Conservation (phyloP, 169 alveolate genomes). For the Eimeria nieschulzi region DNA sequence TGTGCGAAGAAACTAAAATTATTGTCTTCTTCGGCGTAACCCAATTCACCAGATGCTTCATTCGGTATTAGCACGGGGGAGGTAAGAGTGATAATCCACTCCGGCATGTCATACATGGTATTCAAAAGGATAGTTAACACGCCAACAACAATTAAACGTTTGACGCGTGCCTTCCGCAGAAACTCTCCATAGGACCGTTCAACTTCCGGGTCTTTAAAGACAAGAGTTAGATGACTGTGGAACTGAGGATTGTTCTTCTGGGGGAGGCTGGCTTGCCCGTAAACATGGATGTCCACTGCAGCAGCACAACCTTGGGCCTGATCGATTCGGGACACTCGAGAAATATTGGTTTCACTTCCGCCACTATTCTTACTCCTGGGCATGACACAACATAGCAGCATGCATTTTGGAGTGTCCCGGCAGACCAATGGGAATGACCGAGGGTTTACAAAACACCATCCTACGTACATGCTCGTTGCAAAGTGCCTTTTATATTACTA, state of each 20-base stretch:
- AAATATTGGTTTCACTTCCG: not conserved
- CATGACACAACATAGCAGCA: not conserved
- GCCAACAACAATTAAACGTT: slow-evolving; percentile 42
- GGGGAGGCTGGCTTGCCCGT: slow-evolving; percentile 2
- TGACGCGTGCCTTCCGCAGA: slow-evolving; percentile 30
- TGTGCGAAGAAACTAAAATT: too few species aligned
- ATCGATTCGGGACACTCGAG: not conserved
- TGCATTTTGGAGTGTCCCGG: not conserved
- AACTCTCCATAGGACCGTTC: slow-evolving; percentile 40
- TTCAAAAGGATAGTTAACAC: slow-evolving; percentile 25
- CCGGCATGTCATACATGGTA: slow-evolving; percentile 60
- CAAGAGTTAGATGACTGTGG: slow-evolving; percentile 2
- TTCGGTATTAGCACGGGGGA: slow-evolving; percentile 5
- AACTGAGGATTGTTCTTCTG: not conserved
- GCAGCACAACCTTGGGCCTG: not conserved
- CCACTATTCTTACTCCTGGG: slow-evolving; percentile 13
- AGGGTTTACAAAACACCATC: too few species aligned
- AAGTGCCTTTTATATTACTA: too few species aligned
- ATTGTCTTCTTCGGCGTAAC: too few species aligned
- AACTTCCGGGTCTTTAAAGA: slow-evolving; percentile 34
- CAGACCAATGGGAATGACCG: too few species aligned
- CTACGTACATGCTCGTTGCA: too few species aligned
- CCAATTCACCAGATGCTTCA: not conserved
- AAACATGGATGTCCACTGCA: not conserved
- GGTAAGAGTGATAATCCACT: slow-evolving; percentile 19